These are phyloP conservation scores for Candida chauliodis DNA, from an alignment of 805 yeast species.

Conservation along the genomic window DNA sequence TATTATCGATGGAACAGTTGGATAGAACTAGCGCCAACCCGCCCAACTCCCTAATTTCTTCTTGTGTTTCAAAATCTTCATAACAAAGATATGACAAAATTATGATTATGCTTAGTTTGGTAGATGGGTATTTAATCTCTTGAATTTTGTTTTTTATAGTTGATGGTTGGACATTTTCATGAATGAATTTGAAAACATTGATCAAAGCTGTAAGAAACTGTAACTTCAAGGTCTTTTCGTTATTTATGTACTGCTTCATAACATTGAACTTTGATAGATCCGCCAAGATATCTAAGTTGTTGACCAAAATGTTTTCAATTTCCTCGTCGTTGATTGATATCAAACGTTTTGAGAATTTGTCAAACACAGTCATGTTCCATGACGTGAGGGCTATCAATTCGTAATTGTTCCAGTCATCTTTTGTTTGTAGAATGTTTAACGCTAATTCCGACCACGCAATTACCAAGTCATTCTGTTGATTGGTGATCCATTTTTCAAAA, in stretches of 20 bases:
- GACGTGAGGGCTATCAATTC: conserved; percentile 36
- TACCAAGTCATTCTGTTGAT: not conserved
- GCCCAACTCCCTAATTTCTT: conserved; percentile 57
- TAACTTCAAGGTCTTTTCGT: not conserved
- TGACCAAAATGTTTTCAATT: conserved; percentile 6
- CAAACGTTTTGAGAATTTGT: conserved; percentile 15
- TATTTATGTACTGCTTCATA: conserved; percentile 33
- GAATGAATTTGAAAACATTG: conserved; percentile 36
- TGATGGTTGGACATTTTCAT: conserved; percentile 34
- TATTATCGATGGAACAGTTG: conserved; percentile 79
- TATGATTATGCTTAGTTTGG: conserved; percentile 65
- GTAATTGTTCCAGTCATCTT: conserved; percentile 39
- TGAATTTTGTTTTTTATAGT: conserved; percentile 24
- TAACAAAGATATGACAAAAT: conserved; percentile 56
- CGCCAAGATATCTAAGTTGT: conserved; percentile 28
- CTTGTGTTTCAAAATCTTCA: conserved; percentile 57
- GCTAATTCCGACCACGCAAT: conserved; percentile 25
- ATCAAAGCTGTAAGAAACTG: conserved; percentile 34
- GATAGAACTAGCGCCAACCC: conserved; percentile 73
- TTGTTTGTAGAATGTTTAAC: conserved; percentile 23
- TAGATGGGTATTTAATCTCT: conserved; percentile 49
- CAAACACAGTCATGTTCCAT: conserved; percentile 36
- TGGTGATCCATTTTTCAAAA: conserved; percentile 21
- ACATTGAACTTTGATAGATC: conserved; percentile 39
- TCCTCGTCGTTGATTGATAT: conserved; percentile 13